Percentiles rank a stretch among this genome's conserved stretches.
Conservation (phyloP, 768 basidiomycete genomes). For the Asterophora lycoperdoides region DNA sequence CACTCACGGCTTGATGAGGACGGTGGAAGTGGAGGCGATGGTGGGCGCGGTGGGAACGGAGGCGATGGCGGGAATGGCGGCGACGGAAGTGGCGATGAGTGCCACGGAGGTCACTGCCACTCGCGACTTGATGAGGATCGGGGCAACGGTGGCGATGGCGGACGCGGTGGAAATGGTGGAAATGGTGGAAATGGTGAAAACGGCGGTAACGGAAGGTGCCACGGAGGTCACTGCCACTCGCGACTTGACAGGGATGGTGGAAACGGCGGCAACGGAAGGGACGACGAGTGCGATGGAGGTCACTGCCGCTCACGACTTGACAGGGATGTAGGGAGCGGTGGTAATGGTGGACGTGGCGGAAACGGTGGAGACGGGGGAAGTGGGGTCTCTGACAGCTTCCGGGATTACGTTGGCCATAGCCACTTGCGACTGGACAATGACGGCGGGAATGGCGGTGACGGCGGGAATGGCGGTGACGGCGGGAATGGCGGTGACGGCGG, state of each 20-base stretch:
- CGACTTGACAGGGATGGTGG: background rate
- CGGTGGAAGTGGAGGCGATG: background rate
- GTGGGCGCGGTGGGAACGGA: background rate
- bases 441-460: background rate
- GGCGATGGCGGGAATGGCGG: background rate
- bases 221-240: background rate
- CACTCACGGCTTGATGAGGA: background rate
- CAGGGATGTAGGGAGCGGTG: background rate
- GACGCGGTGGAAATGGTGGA: background rate
- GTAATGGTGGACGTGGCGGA: background rate
- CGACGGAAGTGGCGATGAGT: background rate
- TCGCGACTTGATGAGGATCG: background rate
- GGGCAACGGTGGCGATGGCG: background rate
- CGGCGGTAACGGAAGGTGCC: background rate
- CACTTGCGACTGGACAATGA: background rate
- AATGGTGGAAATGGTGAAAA: background rate
- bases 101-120: background rate
- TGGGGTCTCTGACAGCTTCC: too few relatives aligned
- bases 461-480: background rate
- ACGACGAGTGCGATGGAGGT: background rate
- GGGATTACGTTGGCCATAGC: too few relatives aligned
- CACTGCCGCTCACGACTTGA: background rate
- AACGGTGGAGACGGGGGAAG: conserved; percentile 3
- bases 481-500: background rate
- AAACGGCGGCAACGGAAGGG: background rate